These are phyloP conservation scores for Porogramme epimiltina DNA, from an alignment of 1,284 basidiomycete species.

Conservation along the genomic window DNA sequence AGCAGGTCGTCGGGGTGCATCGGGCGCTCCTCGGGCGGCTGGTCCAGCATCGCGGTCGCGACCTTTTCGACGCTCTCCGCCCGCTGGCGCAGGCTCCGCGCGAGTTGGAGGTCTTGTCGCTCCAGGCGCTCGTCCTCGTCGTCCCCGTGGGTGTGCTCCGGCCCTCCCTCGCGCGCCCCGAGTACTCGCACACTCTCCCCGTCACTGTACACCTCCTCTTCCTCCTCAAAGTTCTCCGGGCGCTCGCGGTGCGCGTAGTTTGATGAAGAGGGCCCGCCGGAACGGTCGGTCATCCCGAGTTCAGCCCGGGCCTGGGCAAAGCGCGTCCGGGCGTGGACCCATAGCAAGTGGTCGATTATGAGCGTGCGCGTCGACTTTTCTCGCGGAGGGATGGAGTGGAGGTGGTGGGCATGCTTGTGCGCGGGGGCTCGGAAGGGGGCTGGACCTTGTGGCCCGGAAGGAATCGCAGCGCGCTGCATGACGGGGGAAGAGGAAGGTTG, in stretches of 20 bases:
- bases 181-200: conserved; percentile 59
- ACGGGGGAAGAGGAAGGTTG: conserved; percentile 33
- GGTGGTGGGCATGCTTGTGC: conserved; percentile 72
- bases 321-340: conserved; percentile 79
- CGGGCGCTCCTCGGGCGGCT: conserved; percentile 55
- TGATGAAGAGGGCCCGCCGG: conserved; percentile 59
- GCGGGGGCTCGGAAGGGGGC: conserved; percentile 57
- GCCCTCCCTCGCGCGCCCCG: conserved; percentile 52
- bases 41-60: conserved; percentile 75
- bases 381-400: conserved; percentile 74
- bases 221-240: conserved; percentile 74
- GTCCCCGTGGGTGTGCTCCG: conserved; percentile 52
- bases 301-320: conserved; percentile 80
- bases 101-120: conserved; percentile 61
- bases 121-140: conserved; percentile 60
- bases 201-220: conserved; percentile 64
- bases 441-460: conserved; percentile 15
- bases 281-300: conserved; percentile 77
- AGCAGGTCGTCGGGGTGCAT: conserved; percentile 29
- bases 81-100: conserved; percentile 61
- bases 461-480: conserved; percentile 24
- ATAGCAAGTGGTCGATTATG: conserved; percentile 82
- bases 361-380: conserved; percentile 81
- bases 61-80: conserved; percentile 81
- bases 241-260: conserved; percentile 62